Conservation (phyloP, 306 rosid species). For the Rosa lucieae region DNA sequence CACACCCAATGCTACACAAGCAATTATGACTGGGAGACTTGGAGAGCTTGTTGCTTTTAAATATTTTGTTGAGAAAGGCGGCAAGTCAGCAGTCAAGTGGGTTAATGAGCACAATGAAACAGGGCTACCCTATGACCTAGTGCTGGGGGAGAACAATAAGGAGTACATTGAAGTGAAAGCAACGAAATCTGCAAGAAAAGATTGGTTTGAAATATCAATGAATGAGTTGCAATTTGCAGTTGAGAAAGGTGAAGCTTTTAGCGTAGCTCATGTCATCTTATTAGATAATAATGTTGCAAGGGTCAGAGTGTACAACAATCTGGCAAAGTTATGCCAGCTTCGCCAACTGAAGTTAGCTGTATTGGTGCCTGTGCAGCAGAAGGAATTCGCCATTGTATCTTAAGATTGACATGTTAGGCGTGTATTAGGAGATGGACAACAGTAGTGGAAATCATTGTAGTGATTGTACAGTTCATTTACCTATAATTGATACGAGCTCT, state of each 20-base stretch:
- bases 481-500: neutral
- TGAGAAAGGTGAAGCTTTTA: slow-evolving; percentile 69
- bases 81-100: slow-evolving; percentile 57
- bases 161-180: slow-evolving; percentile 88
- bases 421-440: neutral
- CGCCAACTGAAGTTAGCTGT: slow-evolving; percentile 68
- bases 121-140: slow-evolving; percentile 76
- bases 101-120: slow-evolving; percentile 70
- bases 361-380: slow-evolving; percentile 57
- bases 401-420: slow-evolving; percentile 19
- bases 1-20: slow-evolving; percentile 50
- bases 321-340: slow-evolving; percentile 60
- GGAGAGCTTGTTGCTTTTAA: slow-evolving; percentile 78
- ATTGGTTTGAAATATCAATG: slow-evolving; percentile 74
- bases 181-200: slow-evolving; percentile 67
- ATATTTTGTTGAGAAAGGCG: slow-evolving; percentile 50
- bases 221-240: slow-evolving; percentile 84
- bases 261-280: slow-evolving; percentile 66
- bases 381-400: slow-evolving; percentile 40
- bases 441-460: neutral
- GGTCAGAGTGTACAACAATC: slow-evolving; percentile 64
- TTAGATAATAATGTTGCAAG: slow-evolving; percentile 44
- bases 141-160: slow-evolving; percentile 37
- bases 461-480: neutral
- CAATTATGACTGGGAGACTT: slow-evolving; percentile 56